A percentile compares a stretch with the other conserved stretches of the same genome.
These are phyloP conservation scores for Myriangium duriaei DNA, from an alignment of 2,329 filamentous ascomycete genomes.

Conservation along the genomic window DNA sequence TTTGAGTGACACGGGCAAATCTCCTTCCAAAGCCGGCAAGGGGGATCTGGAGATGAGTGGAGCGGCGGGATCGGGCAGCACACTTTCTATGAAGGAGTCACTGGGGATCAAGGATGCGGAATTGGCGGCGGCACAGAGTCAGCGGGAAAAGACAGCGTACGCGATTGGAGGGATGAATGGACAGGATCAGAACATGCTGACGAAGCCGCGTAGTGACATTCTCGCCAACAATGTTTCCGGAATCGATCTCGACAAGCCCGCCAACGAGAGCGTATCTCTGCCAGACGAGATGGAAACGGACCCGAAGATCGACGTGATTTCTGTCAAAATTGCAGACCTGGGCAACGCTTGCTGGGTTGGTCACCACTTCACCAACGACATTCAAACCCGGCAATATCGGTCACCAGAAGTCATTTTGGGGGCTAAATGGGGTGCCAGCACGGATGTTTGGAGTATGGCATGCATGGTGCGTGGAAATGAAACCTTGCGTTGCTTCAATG, in stretches of 20 bases:
- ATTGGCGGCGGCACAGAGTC: conserved; percentile 52
- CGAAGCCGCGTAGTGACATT: conserved; percentile 44
- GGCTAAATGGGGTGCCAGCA: conserved; percentile 97
- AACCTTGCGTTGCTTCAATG: no score
- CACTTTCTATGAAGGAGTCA: conserved; percentile 47
- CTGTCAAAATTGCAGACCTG: conserved; percentile 96
- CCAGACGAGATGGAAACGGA: conserved; percentile 53
- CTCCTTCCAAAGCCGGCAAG: conserved; percentile 28
- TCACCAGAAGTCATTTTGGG: conserved; percentile 95
- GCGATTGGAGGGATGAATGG: conserved; percentile 30
- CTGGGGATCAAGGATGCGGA: conserved; percentile 43
- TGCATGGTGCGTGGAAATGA: conserved; percentile 76
- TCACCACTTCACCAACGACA: conserved; percentile 98
- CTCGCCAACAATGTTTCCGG: conserved; percentile 87
- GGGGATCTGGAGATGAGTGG: conserved; percentile 41
- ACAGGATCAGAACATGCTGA: conserved; percentile 11
- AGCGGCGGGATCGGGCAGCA: conserved; percentile 37
- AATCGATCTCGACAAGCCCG: conserved; percentile 74
- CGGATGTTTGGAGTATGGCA: conserved; percentile 99
- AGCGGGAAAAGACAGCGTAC: conserved; percentile 91
- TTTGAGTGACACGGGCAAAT: conserved; percentile 50
- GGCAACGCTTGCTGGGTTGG: conserved; percentile 98
- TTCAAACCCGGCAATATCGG: conserved; percentile 92
- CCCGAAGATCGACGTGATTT: conserved; percentile 62
- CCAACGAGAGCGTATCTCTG: conserved; percentile 34